Evolutionary conservation across 2,329 filamentous ascomycete species (phyloP).

Genomic region (Arthrobotrys megalospora): DNA sequence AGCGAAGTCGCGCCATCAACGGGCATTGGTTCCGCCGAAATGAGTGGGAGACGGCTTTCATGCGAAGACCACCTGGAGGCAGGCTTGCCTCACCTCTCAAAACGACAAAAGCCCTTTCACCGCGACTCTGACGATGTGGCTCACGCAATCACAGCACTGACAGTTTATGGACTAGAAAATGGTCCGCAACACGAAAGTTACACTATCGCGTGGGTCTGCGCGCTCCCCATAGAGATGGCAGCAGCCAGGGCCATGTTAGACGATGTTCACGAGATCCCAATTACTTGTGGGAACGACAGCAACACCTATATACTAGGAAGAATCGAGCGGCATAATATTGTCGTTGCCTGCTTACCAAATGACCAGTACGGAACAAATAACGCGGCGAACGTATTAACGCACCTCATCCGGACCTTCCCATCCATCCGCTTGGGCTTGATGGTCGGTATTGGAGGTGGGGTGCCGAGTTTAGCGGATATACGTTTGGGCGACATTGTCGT

Average conservation of each 20-base stretch:
- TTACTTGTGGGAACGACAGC: conserved; percentile 58
- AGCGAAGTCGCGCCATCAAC: too few relatives aligned
- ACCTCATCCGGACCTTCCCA: conserved; percentile 66
- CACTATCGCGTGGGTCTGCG: conserved; percentile 62
- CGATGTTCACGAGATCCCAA: conserved; percentile 55
- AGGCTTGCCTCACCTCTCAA: conserved; percentile 1
- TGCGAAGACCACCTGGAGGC: background rate
- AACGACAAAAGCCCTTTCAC: conserved; percentile 25
- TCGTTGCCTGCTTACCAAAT: conserved; percentile 65
- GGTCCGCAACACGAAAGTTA: conserved; percentile 16
- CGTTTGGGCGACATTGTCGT: conserved; percentile 65
- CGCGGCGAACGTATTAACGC: conserved; percentile 65
- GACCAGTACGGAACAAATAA: conserved; percentile 66
- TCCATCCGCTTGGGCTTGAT: conserved; percentile 61
- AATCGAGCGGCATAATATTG: conserved; percentile 66
- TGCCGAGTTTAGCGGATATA: conserved; percentile 62
- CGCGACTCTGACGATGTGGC: background rate
- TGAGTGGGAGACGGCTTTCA: conserved; percentile 9
- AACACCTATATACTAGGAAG: conserved; percentile 65
- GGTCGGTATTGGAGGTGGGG: conserved; percentile 64
- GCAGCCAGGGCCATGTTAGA: conserved; percentile 64
- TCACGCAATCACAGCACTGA: background rate
- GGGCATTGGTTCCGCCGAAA: background rate
- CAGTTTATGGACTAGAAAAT: background rate
- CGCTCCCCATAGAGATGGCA: conserved; percentile 61